Evolutionary conservation across 192 early-diverging fungal species (phyloP).

Genomic region (Linnemannia zychae): DNA sequence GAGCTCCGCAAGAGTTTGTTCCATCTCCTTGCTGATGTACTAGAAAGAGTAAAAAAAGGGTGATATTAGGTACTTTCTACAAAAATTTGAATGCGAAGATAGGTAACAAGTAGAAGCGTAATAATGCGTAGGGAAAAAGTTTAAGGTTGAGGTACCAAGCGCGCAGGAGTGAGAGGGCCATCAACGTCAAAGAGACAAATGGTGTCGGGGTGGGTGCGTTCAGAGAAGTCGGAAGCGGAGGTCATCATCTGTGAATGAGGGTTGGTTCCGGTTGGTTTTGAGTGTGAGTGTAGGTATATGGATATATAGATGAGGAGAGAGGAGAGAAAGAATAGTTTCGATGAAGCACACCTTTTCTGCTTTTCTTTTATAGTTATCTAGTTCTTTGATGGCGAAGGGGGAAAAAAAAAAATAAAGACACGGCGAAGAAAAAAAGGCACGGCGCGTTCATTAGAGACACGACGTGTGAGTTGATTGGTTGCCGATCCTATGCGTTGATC

Average conservation of each 20-base stretch:
- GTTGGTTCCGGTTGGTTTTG: neutral
- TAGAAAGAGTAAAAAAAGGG: constrained; percentile 51
- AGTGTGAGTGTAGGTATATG: neutral
- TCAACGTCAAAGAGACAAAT: constrained; percentile 97
- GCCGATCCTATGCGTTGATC: too few species aligned
- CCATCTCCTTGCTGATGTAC: constrained; percentile 85
- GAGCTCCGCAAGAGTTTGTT: constrained; percentile 78
- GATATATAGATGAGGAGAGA: neutral
- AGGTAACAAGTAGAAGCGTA: too few species aligned
- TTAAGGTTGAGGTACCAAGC: constrained; percentile 80
- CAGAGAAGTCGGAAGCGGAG: constrained; percentile 53
- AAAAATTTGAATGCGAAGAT: too few species aligned
- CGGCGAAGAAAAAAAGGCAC: neutral
- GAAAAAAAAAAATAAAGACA: too few species aligned
- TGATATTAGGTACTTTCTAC: too few species aligned
- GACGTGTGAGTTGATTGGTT: constrained; percentile 11
- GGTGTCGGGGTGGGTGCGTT: constrained; percentile 82
- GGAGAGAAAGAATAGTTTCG: neutral
- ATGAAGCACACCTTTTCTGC: neutral
- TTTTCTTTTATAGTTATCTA: too few species aligned
- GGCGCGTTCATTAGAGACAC: neutral
- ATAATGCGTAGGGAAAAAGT: too few species aligned
- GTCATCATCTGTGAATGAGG: neutral
- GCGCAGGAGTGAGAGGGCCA: constrained; percentile 96
- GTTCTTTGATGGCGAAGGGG: too few species aligned